These are phyloP conservation scores for Laetiporus sulphureus DNA, from an alignment of 1,284 basidiomycete species.

Conservation along the genomic window DNA sequence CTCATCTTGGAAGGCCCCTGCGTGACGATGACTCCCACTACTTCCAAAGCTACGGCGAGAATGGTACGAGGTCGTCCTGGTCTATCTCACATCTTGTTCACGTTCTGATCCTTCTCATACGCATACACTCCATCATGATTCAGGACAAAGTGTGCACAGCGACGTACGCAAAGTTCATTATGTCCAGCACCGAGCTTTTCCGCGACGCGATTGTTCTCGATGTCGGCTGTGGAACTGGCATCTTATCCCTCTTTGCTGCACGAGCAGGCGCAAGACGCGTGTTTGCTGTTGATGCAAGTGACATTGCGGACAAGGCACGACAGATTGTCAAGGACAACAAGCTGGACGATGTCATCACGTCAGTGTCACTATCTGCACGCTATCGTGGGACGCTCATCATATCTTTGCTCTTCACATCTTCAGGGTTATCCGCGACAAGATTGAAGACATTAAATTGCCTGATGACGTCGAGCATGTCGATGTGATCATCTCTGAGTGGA, in stretches of 20 bases:
- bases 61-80: no score
- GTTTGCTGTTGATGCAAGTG: slow-evolving; percentile 89
- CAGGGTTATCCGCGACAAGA: slow-evolving; percentile 80
- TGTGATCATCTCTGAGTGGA: slow-evolving; percentile 96
- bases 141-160: slow-evolving; percentile 90
- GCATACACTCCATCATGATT: slow-evolving; percentile 77
- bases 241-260: slow-evolving; percentile 90
- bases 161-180: slow-evolving; percentile 88
- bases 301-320: slow-evolving; percentile 78
- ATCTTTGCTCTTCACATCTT: no score
- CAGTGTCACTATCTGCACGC: no score
- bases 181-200: slow-evolving; percentile 82
- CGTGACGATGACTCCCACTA: slow-evolving; percentile 92
- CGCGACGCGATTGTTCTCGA: slow-evolving; percentile 87
- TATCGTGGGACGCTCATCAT: no score
- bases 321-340: slow-evolving; percentile 81
- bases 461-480: slow-evolving; percentile 76
- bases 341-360: slow-evolving; percentile 72
- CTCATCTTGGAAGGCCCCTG: slow-evolving; percentile 20
- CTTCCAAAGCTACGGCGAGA: slow-evolving; percentile 90
- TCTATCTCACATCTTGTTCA: no score
- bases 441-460: slow-evolving; percentile 78
- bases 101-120: no score
- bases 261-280: slow-evolving; percentile 89
- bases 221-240: slow-evolving; percentile 93